These are phyloP conservation scores for Boletus nobilissimus DNA, from an alignment of 1,284 basidiomycete species.

Conservation along the genomic window DNA sequence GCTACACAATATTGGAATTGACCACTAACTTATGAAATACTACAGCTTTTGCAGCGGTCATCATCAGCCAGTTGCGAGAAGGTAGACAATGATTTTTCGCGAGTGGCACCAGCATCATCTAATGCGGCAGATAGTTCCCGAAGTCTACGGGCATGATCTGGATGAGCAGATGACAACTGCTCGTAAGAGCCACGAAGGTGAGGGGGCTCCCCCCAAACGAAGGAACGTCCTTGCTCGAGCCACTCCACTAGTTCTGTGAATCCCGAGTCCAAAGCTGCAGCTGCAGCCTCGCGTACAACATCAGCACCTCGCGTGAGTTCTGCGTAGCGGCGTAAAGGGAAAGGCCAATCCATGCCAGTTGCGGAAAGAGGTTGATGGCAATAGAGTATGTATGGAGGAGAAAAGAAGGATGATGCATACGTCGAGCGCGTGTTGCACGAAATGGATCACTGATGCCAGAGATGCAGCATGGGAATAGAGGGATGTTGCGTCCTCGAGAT, in stretches of 20 bases:
- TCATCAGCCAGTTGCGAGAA: not conserved
- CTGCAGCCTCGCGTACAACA: too few relatives aligned
- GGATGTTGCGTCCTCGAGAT: too few relatives aligned
- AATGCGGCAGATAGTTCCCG: not conserved
- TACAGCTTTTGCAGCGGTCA: too few relatives aligned
- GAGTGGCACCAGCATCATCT: not conserved
- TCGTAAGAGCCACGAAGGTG: too few relatives aligned
- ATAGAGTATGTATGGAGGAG: not conserved
- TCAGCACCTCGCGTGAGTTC: too few relatives aligned
- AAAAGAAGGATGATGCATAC: not conserved
- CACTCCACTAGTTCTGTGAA: too few relatives aligned
- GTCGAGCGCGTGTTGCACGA: not conserved
- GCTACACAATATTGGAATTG: too few relatives aligned
- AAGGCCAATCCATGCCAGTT: not conserved
- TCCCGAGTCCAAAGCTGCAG: too few relatives aligned
- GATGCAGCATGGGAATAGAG: not conserved
- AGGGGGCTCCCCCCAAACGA: too few relatives aligned
- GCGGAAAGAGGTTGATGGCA: not conserved
- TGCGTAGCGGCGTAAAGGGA: too few relatives aligned
- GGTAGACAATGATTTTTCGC: not conserved
- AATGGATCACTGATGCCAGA: not conserved
- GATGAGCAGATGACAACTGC: not conserved
- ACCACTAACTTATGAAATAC: too few relatives aligned
- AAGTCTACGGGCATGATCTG: not conserved
- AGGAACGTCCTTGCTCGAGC: too few relatives aligned